These are phyloP conservation scores for Pseudotulostoma volvatum DNA, from an alignment of 495 filamentous ascomycete species.

Conservation along the genomic window DNA sequence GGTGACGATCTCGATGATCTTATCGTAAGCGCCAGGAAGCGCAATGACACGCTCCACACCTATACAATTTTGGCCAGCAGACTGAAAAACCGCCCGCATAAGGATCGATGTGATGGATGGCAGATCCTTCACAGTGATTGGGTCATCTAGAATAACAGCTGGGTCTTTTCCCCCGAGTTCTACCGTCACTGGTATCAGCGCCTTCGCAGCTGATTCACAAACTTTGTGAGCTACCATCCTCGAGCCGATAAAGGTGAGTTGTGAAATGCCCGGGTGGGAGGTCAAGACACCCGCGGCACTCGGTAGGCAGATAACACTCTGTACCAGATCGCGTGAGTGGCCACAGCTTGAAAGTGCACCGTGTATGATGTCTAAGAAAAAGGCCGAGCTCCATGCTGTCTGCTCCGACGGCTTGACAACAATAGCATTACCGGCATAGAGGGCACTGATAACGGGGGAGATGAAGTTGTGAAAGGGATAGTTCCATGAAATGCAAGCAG, in stretches of 20 bases:
- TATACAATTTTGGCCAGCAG: constrained; percentile 96
- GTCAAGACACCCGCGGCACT: constrained; percentile 67
- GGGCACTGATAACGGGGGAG: constrained; percentile 71
- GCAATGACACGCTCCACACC: constrained; percentile 89
- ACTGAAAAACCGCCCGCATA: constrained; percentile 85
- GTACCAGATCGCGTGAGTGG: constrained; percentile 67
- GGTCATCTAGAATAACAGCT: constrained; percentile 73
- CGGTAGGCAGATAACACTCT: constrained; percentile 77
- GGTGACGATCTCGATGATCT: constrained; percentile 51
- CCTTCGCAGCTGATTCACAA: constrained; percentile 66
- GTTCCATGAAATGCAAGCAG: constrained; percentile 93
- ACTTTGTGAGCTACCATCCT: constrained; percentile 76
- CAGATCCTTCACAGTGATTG: constrained; percentile 41
- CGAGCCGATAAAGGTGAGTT: constrained; percentile 97
- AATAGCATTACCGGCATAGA: constrained; percentile 87
- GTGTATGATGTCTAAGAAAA: constrained; percentile 62
- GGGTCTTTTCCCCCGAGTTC: constrained; percentile 96
- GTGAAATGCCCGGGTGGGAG: constrained; percentile 64
- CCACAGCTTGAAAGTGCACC: constrained; percentile 70
- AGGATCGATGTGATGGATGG: constrained; percentile 59
- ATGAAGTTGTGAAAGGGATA: constrained; percentile 92
- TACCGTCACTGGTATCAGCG: constrained; percentile 66
- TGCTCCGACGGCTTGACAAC: constrained; percentile 86
- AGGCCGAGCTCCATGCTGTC: constrained; percentile 75
- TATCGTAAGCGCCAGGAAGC: constrained; percentile 52